Evolutionary conservation across 768 basidiomycete genomes (phyloP).

Genomic region (Mycena belliarum): DNA sequence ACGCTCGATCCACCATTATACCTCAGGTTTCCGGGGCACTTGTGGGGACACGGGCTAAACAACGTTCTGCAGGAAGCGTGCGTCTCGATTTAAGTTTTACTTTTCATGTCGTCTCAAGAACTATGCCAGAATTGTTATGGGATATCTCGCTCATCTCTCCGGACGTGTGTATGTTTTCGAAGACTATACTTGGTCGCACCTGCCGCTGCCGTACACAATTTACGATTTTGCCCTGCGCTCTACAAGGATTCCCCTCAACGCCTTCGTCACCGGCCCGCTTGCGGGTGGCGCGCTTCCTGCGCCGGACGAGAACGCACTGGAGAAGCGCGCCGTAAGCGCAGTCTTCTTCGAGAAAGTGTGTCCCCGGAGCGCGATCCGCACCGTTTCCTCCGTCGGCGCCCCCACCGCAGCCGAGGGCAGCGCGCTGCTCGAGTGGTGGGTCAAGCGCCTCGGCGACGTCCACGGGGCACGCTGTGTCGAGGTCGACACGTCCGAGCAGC

Average conservation of each 20-base stretch:
- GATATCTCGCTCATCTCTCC: slow-evolving; percentile 50
- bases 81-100: slow-evolving; percentile 25
- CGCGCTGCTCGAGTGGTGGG: slow-evolving; percentile 54
- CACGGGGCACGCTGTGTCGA: slow-evolving; percentile 43
- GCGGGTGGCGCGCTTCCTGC: slow-evolving; percentile 46
- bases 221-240: slow-evolving; percentile 57
- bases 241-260: slow-evolving; percentile 55
- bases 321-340: slow-evolving; percentile 43
- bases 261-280: slow-evolving; percentile 57
- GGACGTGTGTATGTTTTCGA: slow-evolving; percentile 63
- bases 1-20: slow-evolving; percentile 32
- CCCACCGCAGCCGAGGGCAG: slow-evolving; percentile 41
- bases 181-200: slow-evolving; percentile 61
- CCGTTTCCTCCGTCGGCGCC: slow-evolving; percentile 36
- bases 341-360: slow-evolving; percentile 54
- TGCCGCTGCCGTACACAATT: slow-evolving; percentile 52
- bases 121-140: slow-evolving; percentile 43
- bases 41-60: slow-evolving; percentile 65
- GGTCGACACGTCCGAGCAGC: slow-evolving; percentile 39
- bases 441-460: slow-evolving; percentile 34
- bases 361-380: slow-evolving; percentile 34
- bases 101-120: neutral
- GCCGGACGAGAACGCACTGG: slow-evolving; percentile 17
- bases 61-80: slow-evolving; percentile 65
- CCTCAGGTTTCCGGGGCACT: slow-evolving; percentile 52